Percentiles rank a stretch among this genome's conserved stretches.
Evolutionary conservation across 2,329 filamentous ascomycete species (phyloP).

Genomic region (Exophiala viscosa): DNA sequence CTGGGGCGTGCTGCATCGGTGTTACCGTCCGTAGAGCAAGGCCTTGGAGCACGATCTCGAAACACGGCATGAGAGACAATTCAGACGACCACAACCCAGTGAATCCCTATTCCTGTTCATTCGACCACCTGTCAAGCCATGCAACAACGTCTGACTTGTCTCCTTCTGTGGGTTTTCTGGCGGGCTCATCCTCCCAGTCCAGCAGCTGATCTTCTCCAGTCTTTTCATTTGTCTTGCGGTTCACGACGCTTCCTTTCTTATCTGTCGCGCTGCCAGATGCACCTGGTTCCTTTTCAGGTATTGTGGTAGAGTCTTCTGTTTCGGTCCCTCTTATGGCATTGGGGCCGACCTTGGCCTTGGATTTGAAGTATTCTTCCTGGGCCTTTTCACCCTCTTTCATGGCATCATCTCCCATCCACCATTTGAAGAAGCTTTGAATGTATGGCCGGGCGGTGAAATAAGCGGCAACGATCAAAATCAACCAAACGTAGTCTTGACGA

Average conservation of each 20-base stretch:
- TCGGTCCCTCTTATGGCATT: conserved; percentile 25
- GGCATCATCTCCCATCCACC: conserved; percentile 17
- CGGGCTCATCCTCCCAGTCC: conserved; percentile 29
- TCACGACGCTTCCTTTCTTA: conserved; percentile 16
- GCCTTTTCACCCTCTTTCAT: conserved; percentile 17
- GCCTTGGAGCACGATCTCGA: not conserved
- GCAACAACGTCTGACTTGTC: conserved; percentile 24
- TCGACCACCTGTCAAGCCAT: conserved; percentile 28
- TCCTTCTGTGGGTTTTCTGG: conserved; percentile 13
- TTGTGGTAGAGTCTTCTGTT: conserved; percentile 6
- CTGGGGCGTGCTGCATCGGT: too few relatives aligned
- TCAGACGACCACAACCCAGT: not conserved
- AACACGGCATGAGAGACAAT: not conserved
- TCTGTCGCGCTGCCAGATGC: conserved; percentile 14
- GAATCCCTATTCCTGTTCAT: conserved; percentile 6
- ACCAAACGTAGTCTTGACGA: conserved; percentile 22
- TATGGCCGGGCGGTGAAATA: conserved; percentile 26
- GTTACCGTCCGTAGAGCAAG: too few relatives aligned
- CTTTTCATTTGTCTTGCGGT: conserved; percentile 28
- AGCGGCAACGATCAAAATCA: conserved; percentile 22
- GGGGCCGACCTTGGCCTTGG: conserved; percentile 24
- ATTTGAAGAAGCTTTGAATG: conserved; percentile 22
- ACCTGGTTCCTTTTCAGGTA: conserved; percentile 9
- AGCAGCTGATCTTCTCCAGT: conserved; percentile 25
- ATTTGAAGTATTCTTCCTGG: conserved; percentile 16